Percentiles rank a stretch among this genome's conserved stretches.
These are phyloP conservation scores for Solanum sejunctum DNA, from an alignment of 257 asterid genomes.

Conservation along the genomic window DNA sequence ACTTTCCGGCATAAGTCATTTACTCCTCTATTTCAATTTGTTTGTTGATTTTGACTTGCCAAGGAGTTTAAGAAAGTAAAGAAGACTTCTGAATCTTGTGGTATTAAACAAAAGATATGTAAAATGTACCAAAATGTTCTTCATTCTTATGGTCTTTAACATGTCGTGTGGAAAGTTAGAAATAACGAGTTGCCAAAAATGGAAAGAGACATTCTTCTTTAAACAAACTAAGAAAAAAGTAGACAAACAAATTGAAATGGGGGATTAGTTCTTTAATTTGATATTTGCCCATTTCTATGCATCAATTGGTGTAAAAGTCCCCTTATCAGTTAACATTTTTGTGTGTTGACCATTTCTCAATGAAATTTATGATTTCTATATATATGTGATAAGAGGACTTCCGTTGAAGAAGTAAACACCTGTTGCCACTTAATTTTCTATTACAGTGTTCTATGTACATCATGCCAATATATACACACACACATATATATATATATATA, in stretches of 20 bases:
- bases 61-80: background rate
- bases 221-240: background rate
- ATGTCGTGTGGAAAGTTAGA: background rate
- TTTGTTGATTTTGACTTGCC: background rate
- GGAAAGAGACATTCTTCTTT: background rate
- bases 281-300: background rate
- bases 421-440: background rate
- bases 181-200: background rate
- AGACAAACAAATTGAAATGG: background rate
- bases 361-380: background rate
- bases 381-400: background rate
- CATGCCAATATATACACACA: background rate
- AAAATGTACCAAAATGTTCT: background rate
- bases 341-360: background rate
- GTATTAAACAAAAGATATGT: background rate
- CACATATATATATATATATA: no score
- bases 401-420: background rate
- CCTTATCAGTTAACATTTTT: background rate
- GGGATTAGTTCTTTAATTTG: background rate
- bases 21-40: background rate
- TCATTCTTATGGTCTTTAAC: background rate
- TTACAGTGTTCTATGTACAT: background rate
- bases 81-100: background rate
- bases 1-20: background rate
- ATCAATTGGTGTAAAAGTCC: background rate